These are phyloP conservation scores for Tolypocladium ovalisporum DNA, from an alignment of 2,329 filamentous ascomycete genomes.

Conservation along the genomic window DNA sequence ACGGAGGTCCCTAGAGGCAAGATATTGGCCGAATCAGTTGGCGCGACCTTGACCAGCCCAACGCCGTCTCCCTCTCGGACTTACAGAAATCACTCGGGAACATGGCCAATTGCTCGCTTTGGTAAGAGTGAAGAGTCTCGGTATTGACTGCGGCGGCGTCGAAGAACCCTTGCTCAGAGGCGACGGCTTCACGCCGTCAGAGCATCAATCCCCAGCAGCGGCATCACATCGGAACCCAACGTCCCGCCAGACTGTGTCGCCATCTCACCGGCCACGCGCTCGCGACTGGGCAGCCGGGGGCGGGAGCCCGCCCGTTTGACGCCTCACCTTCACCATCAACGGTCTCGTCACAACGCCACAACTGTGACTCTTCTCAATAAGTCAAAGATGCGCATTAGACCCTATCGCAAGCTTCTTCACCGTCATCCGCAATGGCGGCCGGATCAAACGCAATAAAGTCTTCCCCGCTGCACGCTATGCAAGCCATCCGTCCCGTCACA, in stretches of 20 bases:
- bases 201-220: neutral
- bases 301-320: neutral
- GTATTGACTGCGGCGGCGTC: neutral
- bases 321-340: neutral
- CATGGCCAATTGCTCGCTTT: neutral
- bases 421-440: neutral
- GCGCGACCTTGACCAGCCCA: neutral
- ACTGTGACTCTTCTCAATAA: neutral
- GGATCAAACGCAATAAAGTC: neutral
- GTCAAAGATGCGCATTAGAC: neutral
- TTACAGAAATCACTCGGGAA: neutral
- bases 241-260: neutral
- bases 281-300: neutral
- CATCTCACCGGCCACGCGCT: neutral
- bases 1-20: too few species aligned
- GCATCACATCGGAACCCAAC: neutral
- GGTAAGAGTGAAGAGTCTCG: neutral
- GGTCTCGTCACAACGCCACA: neutral
- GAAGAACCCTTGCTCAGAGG: neutral
- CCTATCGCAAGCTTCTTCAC: neutral
- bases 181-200: neutral
- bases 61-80: neutral
- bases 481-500: neutral
- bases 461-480: neutral
- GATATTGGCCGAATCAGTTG: neutral